Conservation (phyloP, 768 basidiomycete species). For the Suillus clintonianus region DNA sequence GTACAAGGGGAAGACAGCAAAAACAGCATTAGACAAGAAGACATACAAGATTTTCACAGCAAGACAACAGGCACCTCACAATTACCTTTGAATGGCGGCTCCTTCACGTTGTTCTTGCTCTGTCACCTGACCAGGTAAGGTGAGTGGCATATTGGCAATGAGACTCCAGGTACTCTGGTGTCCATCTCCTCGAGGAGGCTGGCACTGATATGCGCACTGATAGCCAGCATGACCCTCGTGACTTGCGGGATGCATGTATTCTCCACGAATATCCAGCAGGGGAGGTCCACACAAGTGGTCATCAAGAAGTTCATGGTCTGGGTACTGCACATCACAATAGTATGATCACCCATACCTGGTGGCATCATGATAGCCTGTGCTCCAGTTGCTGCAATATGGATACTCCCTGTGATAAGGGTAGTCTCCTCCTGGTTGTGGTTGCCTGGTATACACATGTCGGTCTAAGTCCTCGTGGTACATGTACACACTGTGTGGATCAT, state of each 20-base stretch:
- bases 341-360: background rate
- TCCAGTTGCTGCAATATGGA: background rate
- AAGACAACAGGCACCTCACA: background rate
- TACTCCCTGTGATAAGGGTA: background rate
- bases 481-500: background rate
- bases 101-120: background rate
- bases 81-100: background rate
- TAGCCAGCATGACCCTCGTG: background rate
- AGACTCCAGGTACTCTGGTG: background rate
- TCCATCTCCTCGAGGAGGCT: background rate
- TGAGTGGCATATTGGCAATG: background rate
- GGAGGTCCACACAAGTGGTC: background rate
- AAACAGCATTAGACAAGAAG: no score
- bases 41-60: no score
- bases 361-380: background rate
- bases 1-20: no score
- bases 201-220: background rate
- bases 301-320: background rate
- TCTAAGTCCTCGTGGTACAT: background rate
- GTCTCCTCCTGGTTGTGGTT: background rate
- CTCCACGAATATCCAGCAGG: background rate
- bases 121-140: no score
- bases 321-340: background rate
- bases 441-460: background rate
- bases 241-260: background rate